A percentile compares a stretch with the other conserved stretches of the same genome.
These are phyloP conservation scores for Colletotrichum sp. DNA, from an alignment of 2,329 filamentous ascomycete genomes.

Conservation along the genomic window DNA sequence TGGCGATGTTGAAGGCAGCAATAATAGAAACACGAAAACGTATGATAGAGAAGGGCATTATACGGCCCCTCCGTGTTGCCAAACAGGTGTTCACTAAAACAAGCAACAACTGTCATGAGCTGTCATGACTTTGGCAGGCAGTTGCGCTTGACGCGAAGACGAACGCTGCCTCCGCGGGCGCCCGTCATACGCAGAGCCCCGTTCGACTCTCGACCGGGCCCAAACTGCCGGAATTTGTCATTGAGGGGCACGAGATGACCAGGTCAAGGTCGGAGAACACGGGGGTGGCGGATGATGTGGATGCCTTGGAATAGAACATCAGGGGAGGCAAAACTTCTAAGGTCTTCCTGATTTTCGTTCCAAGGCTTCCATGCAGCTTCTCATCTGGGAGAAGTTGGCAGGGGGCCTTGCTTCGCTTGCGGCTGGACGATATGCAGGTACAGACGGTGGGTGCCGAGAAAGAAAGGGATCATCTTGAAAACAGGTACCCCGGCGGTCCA, in stretches of 20 bases:
- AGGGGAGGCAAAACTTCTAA: background rate
- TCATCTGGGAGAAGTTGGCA: background rate
- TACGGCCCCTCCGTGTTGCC: background rate
- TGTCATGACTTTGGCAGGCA: background rate
- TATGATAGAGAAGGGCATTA: background rate
- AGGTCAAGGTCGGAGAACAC: background rate
- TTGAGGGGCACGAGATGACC: background rate
- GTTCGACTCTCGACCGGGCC: background rate
- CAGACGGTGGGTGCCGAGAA: background rate
- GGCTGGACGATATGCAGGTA: slow-evolving; percentile 1
- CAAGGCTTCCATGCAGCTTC: slow-evolving; percentile 15
- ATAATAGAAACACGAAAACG: background rate
- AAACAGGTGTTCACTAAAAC: background rate
- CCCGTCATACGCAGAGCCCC: background rate
- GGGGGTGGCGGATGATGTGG: background rate
- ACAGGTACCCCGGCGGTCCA: background rate
- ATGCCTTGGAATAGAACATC: background rate
- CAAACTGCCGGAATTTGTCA: slow-evolving; percentile 6
- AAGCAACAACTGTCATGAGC: background rate
- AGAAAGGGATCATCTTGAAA: background rate
- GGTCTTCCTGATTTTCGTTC: background rate
- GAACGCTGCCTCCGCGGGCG: background rate
- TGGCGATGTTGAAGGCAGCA: background rate
- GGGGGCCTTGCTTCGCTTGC: background rate
- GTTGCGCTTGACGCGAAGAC: background rate